phyloP scores from a whole-genome alignment of 306 rosid genomes.

The Rosa multiflora region DNA sequence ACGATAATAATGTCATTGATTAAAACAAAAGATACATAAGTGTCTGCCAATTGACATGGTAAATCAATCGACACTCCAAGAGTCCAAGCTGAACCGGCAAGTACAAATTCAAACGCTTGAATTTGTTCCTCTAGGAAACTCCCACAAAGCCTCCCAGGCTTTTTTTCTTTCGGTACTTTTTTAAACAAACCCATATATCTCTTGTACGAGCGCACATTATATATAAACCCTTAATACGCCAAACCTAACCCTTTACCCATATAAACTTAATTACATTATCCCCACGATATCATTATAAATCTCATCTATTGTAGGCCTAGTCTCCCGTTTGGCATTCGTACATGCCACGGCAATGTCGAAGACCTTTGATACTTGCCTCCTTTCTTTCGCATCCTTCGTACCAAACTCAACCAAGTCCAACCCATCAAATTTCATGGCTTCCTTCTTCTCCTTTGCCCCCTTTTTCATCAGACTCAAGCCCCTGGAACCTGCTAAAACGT shows the following conservation, averaged over 20 bases:
- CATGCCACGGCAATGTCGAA: conserved; percentile 16
- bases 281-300: not conserved
- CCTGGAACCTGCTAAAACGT: conserved; percentile 17
- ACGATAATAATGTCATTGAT: no score
- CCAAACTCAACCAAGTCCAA: conserved; percentile 22
- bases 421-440: not conserved
- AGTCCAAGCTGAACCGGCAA: not conserved
- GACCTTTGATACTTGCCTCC: conserved; percentile 9
- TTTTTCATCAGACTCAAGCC: not conserved
- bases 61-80: no score
- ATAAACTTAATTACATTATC: not conserved
- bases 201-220: not conserved
- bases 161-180: no score
- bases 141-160: no score
- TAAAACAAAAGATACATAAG: no score
- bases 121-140: no score
- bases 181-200: not conserved
- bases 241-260: not conserved
- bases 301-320: conserved; percentile 14
- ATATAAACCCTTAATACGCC: not conserved
- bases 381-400: conserved; percentile 13
- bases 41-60: not conserved
- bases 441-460: not conserved
- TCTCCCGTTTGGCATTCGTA: conserved; percentile 9
- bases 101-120: not conserved